Base-by-base conservation (phyloP, 495 filamentous ascomycete genomes). In the Tetracladium setigerum region DNA sequence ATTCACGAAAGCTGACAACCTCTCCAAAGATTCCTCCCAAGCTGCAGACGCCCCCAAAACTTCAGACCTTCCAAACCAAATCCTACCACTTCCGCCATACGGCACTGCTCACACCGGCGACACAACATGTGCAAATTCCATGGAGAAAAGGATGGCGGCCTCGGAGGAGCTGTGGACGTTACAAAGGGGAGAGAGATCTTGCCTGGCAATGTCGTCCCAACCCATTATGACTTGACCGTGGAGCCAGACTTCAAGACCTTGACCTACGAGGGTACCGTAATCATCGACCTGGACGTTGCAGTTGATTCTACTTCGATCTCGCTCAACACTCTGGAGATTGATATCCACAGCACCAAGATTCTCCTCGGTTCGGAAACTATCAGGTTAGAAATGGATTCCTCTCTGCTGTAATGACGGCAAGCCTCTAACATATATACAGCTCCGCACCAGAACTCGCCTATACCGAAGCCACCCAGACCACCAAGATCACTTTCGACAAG, bases 261-360 rank as follows among this genome's bases (percentile, higher is more conserved):
- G 59, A 83, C 73, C 38, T 89, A 84, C 61, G 67, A 85, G 35
- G 84, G 84, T 33, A 78, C 67, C 42, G 82, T 85, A 10, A 65
- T 72, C 19, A 82, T 89, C 58, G 76, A 84, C 54, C 79, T 98
- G 57, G 84, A 95, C 59, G 83, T 96, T 31, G 72, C 74, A 47
- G 87, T 95, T 60, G 85, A 92, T 55, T 85, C 87, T 52, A 87
- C 72, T 54, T 88, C 86, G 18, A 82, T 98, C 59, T 81, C 88
- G 31, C 78, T 98, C 52, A 95, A 98, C 65, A 82, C 86, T 43
- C 69, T 88, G 53, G 85, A 96, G 56, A 72, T 98, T 55, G 79
- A 91, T 18, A 86, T 96, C 54, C 81, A 91, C 61, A 79, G 72
- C 48, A 85, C 84, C 52, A 78, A 74, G 38, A 66, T 98, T 56